Conservation (phyloP, 306 rosid species). For the Sicyos edulis region DNA sequence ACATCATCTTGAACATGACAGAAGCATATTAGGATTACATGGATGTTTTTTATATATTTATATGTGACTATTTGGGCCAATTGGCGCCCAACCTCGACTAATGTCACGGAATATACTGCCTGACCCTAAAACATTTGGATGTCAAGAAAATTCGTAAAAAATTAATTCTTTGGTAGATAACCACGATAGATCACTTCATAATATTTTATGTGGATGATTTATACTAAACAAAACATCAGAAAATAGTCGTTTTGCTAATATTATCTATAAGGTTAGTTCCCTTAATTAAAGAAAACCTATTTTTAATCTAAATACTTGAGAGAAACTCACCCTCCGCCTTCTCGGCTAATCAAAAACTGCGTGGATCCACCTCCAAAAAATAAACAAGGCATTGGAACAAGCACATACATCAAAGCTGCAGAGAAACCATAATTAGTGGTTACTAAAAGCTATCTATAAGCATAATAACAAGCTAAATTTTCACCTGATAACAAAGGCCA, state of each 20-base stretch:
- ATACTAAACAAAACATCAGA: not conserved
- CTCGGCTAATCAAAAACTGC: conserved; percentile 69
- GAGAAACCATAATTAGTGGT: conserved; percentile 28
- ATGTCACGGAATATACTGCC: too few relatives aligned
- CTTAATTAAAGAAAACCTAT: not conserved
- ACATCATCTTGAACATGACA: not conserved
- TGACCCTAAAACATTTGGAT: too few relatives aligned
- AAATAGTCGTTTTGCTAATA: not conserved
- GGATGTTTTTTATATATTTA: too few relatives aligned
- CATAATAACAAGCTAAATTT: conserved; percentile 19
- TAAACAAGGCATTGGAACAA: conserved; percentile 93
- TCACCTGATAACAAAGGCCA: conserved; percentile 97
- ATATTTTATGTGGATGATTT: too few relatives aligned
- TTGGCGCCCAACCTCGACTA: too few relatives aligned
- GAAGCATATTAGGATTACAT: not conserved
- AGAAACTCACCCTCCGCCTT: conserved; percentile 51
- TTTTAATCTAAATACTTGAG: not conserved
- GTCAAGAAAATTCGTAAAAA: too few relatives aligned
- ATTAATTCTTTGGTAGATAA: too few relatives aligned
- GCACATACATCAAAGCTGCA: conserved; percentile 91
- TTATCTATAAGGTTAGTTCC: not conserved
- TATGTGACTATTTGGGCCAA: too few relatives aligned
- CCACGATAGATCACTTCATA: too few relatives aligned
- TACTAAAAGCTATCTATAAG: conserved; percentile 6
- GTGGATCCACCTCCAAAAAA: conserved; percentile 95